Evolutionary conservation across 352 stramenopile genomes (phyloP).

Genomic region (Pseudoperonospora humuli): DNA sequence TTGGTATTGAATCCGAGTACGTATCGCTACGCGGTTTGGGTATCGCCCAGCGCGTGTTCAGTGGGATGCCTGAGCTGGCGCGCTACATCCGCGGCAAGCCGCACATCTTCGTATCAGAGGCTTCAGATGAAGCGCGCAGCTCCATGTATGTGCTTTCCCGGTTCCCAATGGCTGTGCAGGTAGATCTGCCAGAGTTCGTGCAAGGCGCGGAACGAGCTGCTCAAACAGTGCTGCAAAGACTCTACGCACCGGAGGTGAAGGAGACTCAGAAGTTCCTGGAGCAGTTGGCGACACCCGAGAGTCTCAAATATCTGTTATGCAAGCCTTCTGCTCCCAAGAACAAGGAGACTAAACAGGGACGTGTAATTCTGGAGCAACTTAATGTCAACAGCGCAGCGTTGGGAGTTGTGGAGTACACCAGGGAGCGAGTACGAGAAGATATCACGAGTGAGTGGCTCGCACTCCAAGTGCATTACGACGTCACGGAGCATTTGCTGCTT

Average conservation of each 20-base stretch:
- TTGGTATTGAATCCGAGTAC: conserved; percentile 20
- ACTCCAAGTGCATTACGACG: conserved; percentile 37
- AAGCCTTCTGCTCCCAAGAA: conserved; percentile 24
- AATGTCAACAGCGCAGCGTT: conserved; percentile 32
- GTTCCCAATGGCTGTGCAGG: conserved; percentile 21
- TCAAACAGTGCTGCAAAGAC: conserved; percentile 32
- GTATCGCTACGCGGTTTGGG: conserved; percentile 15
- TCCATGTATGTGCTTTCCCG: conserved; percentile 49
- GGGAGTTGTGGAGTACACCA: conserved; percentile 38
- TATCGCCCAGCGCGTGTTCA: conserved; percentile 15
- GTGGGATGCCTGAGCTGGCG: conserved; percentile 15
- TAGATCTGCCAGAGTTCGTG: conserved; percentile 41
- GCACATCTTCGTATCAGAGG: conserved; percentile 25
- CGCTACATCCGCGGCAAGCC: conserved; percentile 12
- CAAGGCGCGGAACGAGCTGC: conserved; percentile 28
- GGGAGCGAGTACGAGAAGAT: conserved; percentile 10
- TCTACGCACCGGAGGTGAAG: conserved; percentile 24
- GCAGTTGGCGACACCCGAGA: conserved; percentile 19
- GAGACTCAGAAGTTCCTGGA: conserved; percentile 22
- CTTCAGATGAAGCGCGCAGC: conserved; percentile 29
- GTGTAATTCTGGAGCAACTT: conserved; percentile 33
- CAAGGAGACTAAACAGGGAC: background rate
- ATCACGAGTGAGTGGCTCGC: conserved; percentile 37
- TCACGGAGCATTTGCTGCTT: conserved; percentile 37
- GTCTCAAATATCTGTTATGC: conserved; percentile 15